These are phyloP conservation scores for Lasiosphaeria ovina DNA, from an alignment of 495 filamentous ascomycete species.

Conservation along the genomic window DNA sequence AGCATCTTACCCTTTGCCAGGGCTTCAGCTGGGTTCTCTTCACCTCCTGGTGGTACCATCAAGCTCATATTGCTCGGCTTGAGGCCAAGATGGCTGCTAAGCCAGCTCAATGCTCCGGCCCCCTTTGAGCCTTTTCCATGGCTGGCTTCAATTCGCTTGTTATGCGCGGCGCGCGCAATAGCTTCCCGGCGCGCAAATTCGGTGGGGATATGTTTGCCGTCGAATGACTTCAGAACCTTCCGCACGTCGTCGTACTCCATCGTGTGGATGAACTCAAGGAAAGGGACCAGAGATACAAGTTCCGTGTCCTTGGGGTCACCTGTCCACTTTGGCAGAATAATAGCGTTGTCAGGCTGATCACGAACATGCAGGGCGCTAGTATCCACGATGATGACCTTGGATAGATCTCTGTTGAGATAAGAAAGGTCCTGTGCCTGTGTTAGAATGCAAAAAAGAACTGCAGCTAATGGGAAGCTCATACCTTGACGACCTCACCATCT, in stretches of 20 bases:
- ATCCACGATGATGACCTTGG: conserved; percentile 90
- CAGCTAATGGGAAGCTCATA: conserved; percentile 41
- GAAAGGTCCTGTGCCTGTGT: conserved; percentile 70
- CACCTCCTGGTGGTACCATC: conserved; percentile 59
- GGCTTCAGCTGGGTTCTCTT: conserved; percentile 66
- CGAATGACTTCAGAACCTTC: conserved; percentile 79
- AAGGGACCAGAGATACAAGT: conserved; percentile 84
- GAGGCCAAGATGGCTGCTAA: conserved; percentile 71
- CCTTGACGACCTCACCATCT: conserved; percentile 95
- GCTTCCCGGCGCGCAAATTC: conserved; percentile 91
- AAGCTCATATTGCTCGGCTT: conserved; percentile 57
- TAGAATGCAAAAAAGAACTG: neutral
- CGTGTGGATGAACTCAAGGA: conserved; percentile 94
- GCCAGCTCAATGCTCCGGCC: conserved; percentile 54
- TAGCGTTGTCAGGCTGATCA: conserved; percentile 88
- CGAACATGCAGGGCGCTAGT: conserved; percentile 76
- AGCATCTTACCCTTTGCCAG: conserved; percentile 90
- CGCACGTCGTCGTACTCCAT: conserved; percentile 87
- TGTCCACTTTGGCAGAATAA: conserved; percentile 85
- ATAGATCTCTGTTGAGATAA: conserved; percentile 92
- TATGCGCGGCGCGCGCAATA: conserved; percentile 72
- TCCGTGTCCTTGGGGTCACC: conserved; percentile 78
- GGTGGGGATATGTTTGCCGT: conserved; percentile 77
- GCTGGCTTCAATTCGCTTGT: conserved; percentile 71
- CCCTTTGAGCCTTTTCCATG: conserved; percentile 56